Conservation (phyloP, 2,329 filamentous ascomycete genomes). For the Metarhizium brunneum region DNA sequence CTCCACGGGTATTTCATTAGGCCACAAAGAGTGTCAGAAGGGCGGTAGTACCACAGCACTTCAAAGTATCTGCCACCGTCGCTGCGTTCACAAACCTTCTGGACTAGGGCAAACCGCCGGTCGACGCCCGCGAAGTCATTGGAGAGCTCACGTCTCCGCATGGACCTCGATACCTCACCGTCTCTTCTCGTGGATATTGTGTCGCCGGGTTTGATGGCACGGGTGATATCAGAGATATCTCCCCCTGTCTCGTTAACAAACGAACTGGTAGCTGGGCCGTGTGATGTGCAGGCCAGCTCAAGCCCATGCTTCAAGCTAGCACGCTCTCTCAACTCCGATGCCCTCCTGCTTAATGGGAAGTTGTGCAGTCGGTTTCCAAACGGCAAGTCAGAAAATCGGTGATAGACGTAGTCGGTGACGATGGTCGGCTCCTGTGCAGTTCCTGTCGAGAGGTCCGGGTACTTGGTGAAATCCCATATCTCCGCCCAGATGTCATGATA, state of each 20-base stretch:
- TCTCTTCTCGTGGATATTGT: slow-evolving; percentile 40
- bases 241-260: neutral
- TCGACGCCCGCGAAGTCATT: slow-evolving; percentile 33
- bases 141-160: slow-evolving; percentile 45
- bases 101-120: slow-evolving; percentile 66
- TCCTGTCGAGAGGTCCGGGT: slow-evolving; percentile 15
- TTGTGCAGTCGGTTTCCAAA: slow-evolving; percentile 44
- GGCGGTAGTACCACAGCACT: slow-evolving; percentile 66
- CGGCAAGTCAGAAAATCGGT: slow-evolving; percentile 54
- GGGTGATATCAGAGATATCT: slow-evolving; percentile 5
- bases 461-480: slow-evolving; percentile 26
- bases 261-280: neutral
- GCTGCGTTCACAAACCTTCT: slow-evolving; percentile 34
- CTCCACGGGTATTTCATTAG: slow-evolving; percentile 57
- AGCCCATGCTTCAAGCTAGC: slow-evolving; percentile 19
- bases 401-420: slow-evolving; percentile 60
- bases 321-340: slow-evolving; percentile 18
- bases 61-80: slow-evolving; percentile 39
- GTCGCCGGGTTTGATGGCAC: slow-evolving; percentile 33
- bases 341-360: slow-evolving; percentile 17
- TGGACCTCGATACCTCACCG: slow-evolving; percentile 34
- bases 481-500: slow-evolving; percentile 47
- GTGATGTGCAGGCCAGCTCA: slow-evolving; percentile 9
- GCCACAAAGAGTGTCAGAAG: slow-evolving; percentile 61
- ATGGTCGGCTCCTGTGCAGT: slow-evolving; percentile 36